These are phyloP conservation scores for Calycina marina DNA, from an alignment of 2,329 filamentous ascomycete species.

Conservation along the genomic window DNA sequence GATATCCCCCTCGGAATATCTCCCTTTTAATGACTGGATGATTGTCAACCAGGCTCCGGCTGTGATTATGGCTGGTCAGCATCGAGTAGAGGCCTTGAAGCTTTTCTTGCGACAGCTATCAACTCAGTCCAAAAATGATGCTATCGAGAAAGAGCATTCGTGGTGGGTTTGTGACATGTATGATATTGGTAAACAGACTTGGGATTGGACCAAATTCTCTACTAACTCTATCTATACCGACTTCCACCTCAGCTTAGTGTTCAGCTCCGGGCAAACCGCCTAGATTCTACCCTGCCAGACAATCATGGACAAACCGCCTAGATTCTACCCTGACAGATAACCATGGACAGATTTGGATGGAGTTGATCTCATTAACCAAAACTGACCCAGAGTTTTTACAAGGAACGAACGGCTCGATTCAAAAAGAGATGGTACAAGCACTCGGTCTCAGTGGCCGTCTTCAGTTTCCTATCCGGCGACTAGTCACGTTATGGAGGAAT, in stretches of 20 bases:
- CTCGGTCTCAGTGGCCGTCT: neutral
- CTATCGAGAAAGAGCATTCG: neutral
- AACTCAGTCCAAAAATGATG: neutral
- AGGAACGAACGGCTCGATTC: neutral
- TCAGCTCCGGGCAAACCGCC: neutral
- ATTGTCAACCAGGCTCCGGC: neutral
- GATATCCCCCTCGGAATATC: too few species aligned
- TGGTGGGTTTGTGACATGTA: slow-evolving; percentile 1
- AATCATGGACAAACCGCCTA: neutral
- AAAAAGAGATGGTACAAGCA: neutral
- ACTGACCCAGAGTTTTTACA: neutral
- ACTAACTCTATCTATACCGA: neutral
- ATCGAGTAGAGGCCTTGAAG: neutral
- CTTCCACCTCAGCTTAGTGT: neutral
- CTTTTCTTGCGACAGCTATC: neutral
- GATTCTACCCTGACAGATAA: neutral
- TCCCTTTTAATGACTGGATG: neutral
- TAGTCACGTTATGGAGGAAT: slow-evolving; percentile 1
- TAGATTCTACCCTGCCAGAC: neutral
- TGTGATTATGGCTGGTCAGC: neutral
- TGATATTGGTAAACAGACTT: neutral
- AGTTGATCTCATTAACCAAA: neutral
- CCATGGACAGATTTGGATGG: neutral
- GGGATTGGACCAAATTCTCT: too few species aligned
- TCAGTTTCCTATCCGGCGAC: neutral